Conservation (phyloP, 495 filamentous ascomycete genomes). For the Podospora tetraspora region DNA sequence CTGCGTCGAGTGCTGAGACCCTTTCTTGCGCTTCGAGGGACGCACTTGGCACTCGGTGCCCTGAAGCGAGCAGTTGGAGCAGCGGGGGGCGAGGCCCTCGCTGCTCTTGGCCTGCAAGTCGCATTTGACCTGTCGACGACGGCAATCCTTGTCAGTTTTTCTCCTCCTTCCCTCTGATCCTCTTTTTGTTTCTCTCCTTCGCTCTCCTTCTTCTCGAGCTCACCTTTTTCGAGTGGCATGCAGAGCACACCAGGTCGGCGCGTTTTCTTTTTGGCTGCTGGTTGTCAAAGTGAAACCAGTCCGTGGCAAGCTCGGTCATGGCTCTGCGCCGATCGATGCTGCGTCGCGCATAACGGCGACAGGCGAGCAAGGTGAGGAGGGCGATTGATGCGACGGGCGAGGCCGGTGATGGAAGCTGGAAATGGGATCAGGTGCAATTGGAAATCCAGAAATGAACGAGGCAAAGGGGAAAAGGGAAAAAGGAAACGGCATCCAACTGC, state of each 20-base stretch:
- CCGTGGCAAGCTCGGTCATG: slow-evolving; percentile 15
- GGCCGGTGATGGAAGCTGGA: background rate
- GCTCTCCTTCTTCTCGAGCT: too few species aligned
- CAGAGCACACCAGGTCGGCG: slow-evolving; percentile 32
- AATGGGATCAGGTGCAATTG: background rate
- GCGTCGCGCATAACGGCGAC: background rate
- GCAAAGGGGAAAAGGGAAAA: too few species aligned
- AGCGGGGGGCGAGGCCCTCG: slow-evolving; percentile 12
- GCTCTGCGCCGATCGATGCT: background rate
- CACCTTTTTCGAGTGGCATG: slow-evolving; percentile 34
- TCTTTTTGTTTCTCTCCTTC: background rate
- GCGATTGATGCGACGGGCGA: background rate
- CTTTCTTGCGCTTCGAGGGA: slow-evolving; percentile 22
- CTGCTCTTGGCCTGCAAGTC: slow-evolving; percentile 31
- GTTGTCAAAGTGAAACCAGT: slow-evolving; percentile 15
- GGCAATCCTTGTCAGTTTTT: background rate
- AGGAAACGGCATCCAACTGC: background rate
- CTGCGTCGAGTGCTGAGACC: background rate
- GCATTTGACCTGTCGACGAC: slow-evolving; percentile 23
- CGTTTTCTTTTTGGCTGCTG: slow-evolving; percentile 27
- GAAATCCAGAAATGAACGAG: background rate
- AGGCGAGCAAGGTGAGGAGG: background rate
- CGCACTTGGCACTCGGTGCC: slow-evolving; percentile 26
- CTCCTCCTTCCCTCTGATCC: background rate
- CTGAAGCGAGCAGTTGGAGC: slow-evolving; percentile 24